Percentiles rank a stretch among this genome's conserved stretches.
These are phyloP conservation scores for Gossypium sturtianum DNA, from an alignment of 345 rosid genomes.

Conservation along the genomic window DNA sequence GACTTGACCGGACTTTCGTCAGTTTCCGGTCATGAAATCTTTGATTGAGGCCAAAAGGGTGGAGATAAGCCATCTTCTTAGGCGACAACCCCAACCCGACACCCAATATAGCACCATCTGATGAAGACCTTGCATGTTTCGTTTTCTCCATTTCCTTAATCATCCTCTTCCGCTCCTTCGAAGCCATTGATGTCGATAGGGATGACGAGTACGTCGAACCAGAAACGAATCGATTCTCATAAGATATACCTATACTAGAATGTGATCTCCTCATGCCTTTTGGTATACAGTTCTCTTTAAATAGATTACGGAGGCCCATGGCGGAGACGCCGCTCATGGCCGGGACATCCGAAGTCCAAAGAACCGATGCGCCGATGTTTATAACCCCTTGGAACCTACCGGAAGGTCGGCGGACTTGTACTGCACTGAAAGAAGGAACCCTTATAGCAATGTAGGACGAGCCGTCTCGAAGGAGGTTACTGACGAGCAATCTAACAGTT, in stretches of 20 bases:
- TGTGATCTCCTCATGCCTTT: neutral
- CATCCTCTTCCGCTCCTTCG: slow-evolving; percentile 42
- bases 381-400: slow-evolving; percentile 75
- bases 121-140: slow-evolving; percentile 28
- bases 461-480: slow-evolving; percentile 9
- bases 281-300: slow-evolving; percentile 12
- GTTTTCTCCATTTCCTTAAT: slow-evolving; percentile 24
- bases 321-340: slow-evolving; percentile 31
- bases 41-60: neutral
- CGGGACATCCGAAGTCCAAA: slow-evolving; percentile 42
- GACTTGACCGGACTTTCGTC: neutral
- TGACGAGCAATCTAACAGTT: neutral
- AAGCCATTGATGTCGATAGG: slow-evolving; percentile 24
- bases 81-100: slow-evolving; percentile 32
- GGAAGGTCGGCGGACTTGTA: slow-evolving; percentile 61
- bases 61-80: neutral
- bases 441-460: slow-evolving; percentile 4
- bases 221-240: neutral
- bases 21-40: neutral
- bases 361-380: slow-evolving; percentile 53
- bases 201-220: slow-evolving; percentile 25
- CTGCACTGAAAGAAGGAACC: slow-evolving; percentile 28
- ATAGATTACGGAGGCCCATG: slow-evolving; percentile 42
- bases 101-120: slow-evolving; percentile 33
- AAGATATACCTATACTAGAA: neutral